Evolutionary conservation across 2,329 filamentous ascomycete species (phyloP).

Genomic region (Aspergillus transmontanensis): DNA sequence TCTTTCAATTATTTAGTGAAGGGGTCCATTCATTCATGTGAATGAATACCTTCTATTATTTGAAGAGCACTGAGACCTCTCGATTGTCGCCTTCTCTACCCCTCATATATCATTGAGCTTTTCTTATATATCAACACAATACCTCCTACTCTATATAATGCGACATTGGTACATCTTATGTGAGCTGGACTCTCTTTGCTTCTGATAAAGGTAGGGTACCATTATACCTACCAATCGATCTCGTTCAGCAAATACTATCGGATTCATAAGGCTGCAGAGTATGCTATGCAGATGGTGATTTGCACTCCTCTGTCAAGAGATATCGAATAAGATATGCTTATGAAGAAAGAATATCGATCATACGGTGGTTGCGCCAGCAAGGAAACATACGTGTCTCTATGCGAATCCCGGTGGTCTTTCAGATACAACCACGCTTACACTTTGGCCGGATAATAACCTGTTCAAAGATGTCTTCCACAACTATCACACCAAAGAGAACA

Average conservation of each 20-base stretch:
- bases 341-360: background rate
- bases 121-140: background rate
- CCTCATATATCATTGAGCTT: no score
- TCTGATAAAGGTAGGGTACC: no score
- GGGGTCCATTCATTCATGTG: background rate
- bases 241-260: no score
- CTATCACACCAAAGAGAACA: no score
- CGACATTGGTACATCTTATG: fast-evolving
- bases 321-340: background rate
- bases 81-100: background rate
- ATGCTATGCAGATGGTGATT: background rate
- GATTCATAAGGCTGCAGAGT: no score
- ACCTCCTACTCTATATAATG: background rate
- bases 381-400: no score
- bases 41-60: background rate
- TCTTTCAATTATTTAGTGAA: fast-evolving
- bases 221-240: no score
- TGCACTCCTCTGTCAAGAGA: background rate
- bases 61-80: background rate
- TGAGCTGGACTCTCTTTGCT: background rate
- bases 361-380: no score
- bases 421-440: no score
- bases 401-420: no score
- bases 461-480: no score
- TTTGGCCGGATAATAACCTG: no score